Evolutionary conservation across 805 yeast genomes (phyloP).

Genomic region (Candida yuanshanica): DNA sequence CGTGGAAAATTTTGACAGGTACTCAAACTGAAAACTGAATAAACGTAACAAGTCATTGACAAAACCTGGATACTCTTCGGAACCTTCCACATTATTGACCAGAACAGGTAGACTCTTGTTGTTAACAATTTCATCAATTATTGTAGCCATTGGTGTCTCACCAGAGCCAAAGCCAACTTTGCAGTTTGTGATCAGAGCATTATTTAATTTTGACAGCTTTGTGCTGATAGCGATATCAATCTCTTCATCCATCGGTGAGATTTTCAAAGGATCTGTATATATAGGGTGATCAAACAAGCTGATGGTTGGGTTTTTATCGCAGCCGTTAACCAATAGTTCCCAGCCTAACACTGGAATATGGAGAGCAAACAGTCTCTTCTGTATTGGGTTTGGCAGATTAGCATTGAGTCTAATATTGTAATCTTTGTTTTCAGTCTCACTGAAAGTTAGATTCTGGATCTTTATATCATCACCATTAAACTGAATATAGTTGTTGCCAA

Average conservation of each 20-base stretch:
- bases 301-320: slow-evolving; percentile 26
- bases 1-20: slow-evolving; percentile 9
- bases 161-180: slow-evolving; percentile 3
- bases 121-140: slow-evolving; percentile 12
- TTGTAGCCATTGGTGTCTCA: slow-evolving; percentile 12
- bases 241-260: slow-evolving; percentile 12
- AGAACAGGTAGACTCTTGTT: slow-evolving; percentile 16
- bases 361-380: slow-evolving; percentile 15
- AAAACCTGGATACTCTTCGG: slow-evolving; percentile 14
- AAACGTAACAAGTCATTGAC: slow-evolving; percentile 16
- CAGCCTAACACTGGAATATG: slow-evolving; percentile 32
- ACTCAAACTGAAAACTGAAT: slow-evolving; percentile 13
- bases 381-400: slow-evolving; percentile 21
- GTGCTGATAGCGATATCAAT: slow-evolving; percentile 12
- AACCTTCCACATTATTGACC: slow-evolving; percentile 18
- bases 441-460: slow-evolving; percentile 22
- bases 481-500: slow-evolving; percentile 19
- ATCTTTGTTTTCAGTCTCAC: slow-evolving; percentile 10
- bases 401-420: slow-evolving; percentile 21
- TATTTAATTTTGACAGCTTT: slow-evolving; percentile 3
- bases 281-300: slow-evolving; percentile 21
- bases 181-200: slow-evolving; percentile 6
- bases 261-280: slow-evolving; percentile 6
- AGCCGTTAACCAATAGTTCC: slow-evolving; percentile 33
- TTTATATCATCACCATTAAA: slow-evolving; percentile 17